Percentiles rank a stretch among this genome's conserved stretches.
Evolutionary conservation across 2,329 filamentous ascomycete species (phyloP).

Genomic region (Sclerotinia trifoliorum): DNA sequence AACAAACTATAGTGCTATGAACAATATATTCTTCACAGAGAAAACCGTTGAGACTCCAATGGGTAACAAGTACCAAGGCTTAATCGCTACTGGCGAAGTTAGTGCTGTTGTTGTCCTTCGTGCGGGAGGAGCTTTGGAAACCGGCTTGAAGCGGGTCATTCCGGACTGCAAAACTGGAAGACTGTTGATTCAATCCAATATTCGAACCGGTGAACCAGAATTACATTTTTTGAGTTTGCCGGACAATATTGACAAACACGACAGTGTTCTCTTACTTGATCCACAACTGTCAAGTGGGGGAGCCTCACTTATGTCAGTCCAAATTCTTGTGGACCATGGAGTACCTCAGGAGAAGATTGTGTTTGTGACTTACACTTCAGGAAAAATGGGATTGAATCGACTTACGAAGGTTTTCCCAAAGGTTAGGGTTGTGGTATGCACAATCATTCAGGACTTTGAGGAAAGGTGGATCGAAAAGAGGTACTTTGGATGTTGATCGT

Average conservation of each 20-base stretch:
- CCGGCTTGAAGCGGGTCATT: slow-evolving; percentile 82
- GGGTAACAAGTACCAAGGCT: slow-evolving; percentile 66
- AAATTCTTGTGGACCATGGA: slow-evolving; percentile 92
- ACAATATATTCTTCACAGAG: slow-evolving; percentile 69
- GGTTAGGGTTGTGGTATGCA: slow-evolving; percentile 81
- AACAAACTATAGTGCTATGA: slow-evolving; percentile 60
- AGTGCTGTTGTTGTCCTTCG: slow-evolving; percentile 87
- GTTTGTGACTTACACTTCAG: slow-evolving; percentile 89
- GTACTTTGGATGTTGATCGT: slow-evolving; percentile 77
- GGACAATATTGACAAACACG: slow-evolving; percentile 68
- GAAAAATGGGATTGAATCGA: slow-evolving; percentile 77
- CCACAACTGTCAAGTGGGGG: slow-evolving; percentile 94
- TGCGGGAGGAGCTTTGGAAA: slow-evolving; percentile 84
- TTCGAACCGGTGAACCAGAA: slow-evolving; percentile 83
- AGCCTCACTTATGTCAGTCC: slow-evolving; percentile 84
- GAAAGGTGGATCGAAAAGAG: slow-evolving; percentile 85
- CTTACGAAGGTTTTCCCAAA: slow-evolving; percentile 86
- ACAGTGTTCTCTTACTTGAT: slow-evolving; percentile 82
- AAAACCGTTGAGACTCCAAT: slow-evolving; percentile 68
- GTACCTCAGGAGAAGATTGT: slow-evolving; percentile 82
- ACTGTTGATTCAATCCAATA: slow-evolving; percentile 85
- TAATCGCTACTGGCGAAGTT: slow-evolving; percentile 68
- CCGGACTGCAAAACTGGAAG: slow-evolving; percentile 90
- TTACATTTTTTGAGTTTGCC: slow-evolving; percentile 85
- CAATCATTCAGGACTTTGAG: slow-evolving; percentile 77